Evolutionary conservation across 2,329 filamentous ascomycete genomes (phyloP).

Genomic region (Pseudophaeomoniella oleicola): DNA sequence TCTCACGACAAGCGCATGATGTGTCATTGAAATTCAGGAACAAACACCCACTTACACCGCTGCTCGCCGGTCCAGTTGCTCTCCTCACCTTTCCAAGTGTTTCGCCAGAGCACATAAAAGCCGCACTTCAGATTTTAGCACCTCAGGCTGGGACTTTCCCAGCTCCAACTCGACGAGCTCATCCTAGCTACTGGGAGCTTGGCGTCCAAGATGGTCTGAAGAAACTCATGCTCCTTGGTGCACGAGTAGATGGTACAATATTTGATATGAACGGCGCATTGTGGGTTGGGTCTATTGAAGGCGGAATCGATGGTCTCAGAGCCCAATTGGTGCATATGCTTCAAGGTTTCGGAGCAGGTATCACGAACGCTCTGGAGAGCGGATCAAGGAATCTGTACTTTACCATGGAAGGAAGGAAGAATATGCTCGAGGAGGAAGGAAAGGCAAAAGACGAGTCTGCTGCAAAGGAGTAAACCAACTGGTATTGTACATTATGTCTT

Average conservation of each 20-base stretch:
- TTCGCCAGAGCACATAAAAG: constrained; percentile 69
- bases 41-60: constrained; percentile 51
- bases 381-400: constrained; percentile 72
- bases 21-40: constrained; percentile 34
- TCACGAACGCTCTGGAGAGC: constrained; percentile 68
- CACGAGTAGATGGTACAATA: constrained; percentile 69
- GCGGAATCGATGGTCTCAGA: constrained; percentile 68
- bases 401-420: constrained; percentile 68
- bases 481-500: too few species aligned
- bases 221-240: constrained; percentile 77
- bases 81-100: constrained; percentile 68
- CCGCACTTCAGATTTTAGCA: constrained; percentile 62
- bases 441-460: constrained; percentile 16
- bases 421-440: constrained; percentile 63
- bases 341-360: constrained; percentile 60
- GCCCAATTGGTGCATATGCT: constrained; percentile 71
- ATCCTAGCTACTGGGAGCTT: constrained; percentile 68
- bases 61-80: constrained; percentile 71
- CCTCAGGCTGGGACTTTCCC: constrained; percentile 58
- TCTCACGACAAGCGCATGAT: constrained; percentile 41
- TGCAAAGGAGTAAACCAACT: too few species aligned
- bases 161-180: constrained; percentile 59
- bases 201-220: constrained; percentile 66
- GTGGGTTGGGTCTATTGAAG: constrained; percentile 64
- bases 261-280: constrained; percentile 61